These are phyloP conservation scores for Vigna unguiculata DNA, from an alignment of 306 rosid species.

Conservation along the genomic window DNA sequence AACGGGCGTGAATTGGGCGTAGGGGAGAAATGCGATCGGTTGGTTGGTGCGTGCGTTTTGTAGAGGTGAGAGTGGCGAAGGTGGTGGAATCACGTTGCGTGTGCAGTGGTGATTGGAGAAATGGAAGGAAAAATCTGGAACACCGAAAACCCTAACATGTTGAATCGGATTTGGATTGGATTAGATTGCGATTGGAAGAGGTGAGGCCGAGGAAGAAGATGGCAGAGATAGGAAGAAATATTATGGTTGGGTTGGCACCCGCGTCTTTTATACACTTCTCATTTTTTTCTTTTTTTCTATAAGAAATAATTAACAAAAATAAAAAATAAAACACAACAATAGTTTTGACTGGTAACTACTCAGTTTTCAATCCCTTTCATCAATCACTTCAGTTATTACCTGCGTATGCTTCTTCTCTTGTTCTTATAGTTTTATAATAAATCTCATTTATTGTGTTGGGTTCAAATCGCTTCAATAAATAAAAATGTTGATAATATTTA, in stretches of 20 bases:
- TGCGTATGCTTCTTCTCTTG: background rate
- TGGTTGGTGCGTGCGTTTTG: constrained; percentile 4
- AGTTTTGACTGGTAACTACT: background rate
- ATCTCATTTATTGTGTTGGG: constrained; percentile 15
- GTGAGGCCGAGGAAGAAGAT: constrained; percentile 38
- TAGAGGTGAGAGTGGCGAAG: background rate
- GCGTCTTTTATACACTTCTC: background rate
- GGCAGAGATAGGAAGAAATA: constrained; percentile 8
- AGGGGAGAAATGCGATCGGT: constrained; percentile 34
- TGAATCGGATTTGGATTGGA: constrained; percentile 21
- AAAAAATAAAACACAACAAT: no score
- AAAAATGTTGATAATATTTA: no score
- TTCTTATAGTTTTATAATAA: background rate
- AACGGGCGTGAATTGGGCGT: background rate
- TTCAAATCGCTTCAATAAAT: background rate
- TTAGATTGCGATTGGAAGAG: background rate
- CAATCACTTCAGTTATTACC: background rate
- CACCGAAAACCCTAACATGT: constrained; percentile 36
- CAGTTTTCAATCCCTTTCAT: constrained; percentile 20
- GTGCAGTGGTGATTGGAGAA: constrained; percentile 23
- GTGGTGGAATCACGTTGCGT: background rate
- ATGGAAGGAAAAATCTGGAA: background rate
- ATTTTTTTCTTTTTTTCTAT: background rate
- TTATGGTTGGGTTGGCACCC: constrained; percentile 39
- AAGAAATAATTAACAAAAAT: background rate